Base-by-base conservation (phyloP, 768 basidiomycete genomes). In the Rossbeevera mucosa region DNA sequence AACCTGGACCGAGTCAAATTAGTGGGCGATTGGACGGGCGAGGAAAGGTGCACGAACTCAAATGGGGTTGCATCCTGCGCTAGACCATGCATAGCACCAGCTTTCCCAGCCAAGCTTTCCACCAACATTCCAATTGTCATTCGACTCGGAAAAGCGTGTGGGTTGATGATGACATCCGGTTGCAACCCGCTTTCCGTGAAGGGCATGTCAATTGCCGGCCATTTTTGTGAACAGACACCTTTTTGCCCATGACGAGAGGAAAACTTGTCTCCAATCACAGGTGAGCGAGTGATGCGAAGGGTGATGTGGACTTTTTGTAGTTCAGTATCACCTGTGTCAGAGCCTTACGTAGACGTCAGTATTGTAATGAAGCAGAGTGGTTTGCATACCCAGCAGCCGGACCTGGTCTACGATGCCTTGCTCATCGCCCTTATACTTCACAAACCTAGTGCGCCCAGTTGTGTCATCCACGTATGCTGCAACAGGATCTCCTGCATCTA, bases 61-160 rank as follows among this genome's bases (percentile, higher is more conserved):
- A 98, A 99, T 16, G 96, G 96, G 18, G 96, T 97, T 13, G 92
- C 96, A 72, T 99, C 96, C 68, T 99, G 96, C 13, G 96, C 94
- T 21, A 99, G 77, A 40, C 96, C 96, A 60, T 98, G 96, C 90
- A 98, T 91, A 7, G 95, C 89, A 52, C 96, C 96, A 2, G 96
- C 89, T 71, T 99, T 99, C n/a, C 96, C 96, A 0, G 96, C 96
- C 85, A 98, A 86, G 71, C 92, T 95, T 77, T 99, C 96, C 52
- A 99, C 93, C 67, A 99, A 85, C 96, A 99, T 99, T 53, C 96
- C 96, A 62, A 99, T 99, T 1, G 96, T 99, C 96, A 99, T 99
- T 60, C 96, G 91, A 77, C 86, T 90, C 2, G 96, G 96, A 78
- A 99, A 99, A 14, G 96, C 96, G 68, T 99, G 96, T 30, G 96